Percentiles rank a stretch among this genome's conserved stretches.
Conservation (phyloP, 805 yeast genomes). For the Henningerozyma blattae region DNA sequence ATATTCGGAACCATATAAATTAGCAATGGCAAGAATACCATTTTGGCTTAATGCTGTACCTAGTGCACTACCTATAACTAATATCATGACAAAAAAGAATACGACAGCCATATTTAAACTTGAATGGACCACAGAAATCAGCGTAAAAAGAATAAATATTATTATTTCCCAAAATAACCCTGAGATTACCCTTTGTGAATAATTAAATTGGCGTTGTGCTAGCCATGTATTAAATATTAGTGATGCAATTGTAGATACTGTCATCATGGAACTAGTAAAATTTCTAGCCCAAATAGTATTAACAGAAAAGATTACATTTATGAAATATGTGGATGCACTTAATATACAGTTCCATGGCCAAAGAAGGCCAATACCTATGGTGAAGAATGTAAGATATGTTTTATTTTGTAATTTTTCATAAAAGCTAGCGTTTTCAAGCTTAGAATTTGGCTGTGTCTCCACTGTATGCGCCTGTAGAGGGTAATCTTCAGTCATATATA, state of each 20-base stretch:
- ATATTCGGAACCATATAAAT: constrained; percentile 58
- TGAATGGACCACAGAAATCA: constrained; percentile 16
- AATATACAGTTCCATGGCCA: constrained; percentile 98
- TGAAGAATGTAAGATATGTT: constrained; percentile 45
- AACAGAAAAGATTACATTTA: constrained; percentile 39
- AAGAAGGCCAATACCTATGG: constrained; percentile 65
- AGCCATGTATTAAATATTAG: constrained; percentile 46
- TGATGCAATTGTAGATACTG: constrained; percentile 62
- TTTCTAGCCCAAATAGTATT: constrained; percentile 39
- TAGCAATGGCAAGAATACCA: constrained; percentile 80
- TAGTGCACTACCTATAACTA: constrained; percentile 53
- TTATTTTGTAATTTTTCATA: constrained; percentile 10
- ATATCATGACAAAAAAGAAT: constrained; percentile 43
- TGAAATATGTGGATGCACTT: constrained; percentile 75
- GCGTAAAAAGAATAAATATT: constrained; percentile 45
- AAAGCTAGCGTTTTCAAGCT: constrained; percentile 4
- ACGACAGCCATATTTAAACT: constrained; percentile 11
- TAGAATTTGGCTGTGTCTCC: too few relatives aligned
- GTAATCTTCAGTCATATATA: too few relatives aligned
- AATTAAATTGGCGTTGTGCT: constrained; percentile 52
- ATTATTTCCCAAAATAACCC: constrained; percentile 51
- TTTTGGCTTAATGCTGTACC: constrained; percentile 82
- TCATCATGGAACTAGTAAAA: constrained; percentile 81
- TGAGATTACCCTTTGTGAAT: constrained; percentile 38
- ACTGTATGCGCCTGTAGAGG: too few relatives aligned